Base-by-base conservation (phyloP, 2,329 filamentous ascomycete species). In the Trematosphaeria pertusa region DNA sequence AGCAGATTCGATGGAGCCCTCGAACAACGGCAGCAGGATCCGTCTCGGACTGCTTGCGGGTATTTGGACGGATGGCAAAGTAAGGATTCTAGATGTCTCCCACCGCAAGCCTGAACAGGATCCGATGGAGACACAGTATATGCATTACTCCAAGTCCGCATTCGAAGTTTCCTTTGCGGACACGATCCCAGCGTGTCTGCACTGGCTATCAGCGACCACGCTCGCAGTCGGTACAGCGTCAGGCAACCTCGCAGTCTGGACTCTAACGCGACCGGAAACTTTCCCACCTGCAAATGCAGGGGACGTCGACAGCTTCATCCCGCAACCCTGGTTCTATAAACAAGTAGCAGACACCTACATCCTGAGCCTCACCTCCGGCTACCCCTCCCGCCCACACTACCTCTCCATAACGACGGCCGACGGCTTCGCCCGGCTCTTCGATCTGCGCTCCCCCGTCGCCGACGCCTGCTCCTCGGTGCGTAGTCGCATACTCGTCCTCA, bases 1-100 rank as follows among this genome's bases (percentile, higher is more conserved):
- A 3, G 35, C 48, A 28, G 52, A 61, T 1, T 41, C 18, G 8
- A 20, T 31, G 1, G 36, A 61, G 17, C n/a, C n/a, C n/a, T 52
- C 67, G 1, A 56, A 68, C 10, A 63, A 73, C 18, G 48, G 65
- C 34, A 58, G 64, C 18, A 56, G 48, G 11, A 59, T 53, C 22
- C 56, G 64, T 36, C 64, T 85, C 26, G 82, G 82, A 0, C 66
- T 85, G 5, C 71, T 87, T 18, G 83, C 81, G 4, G 76, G 76
- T 9, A 65, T 86, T 1, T 85, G 80, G 73, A 76, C 74, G n/a
- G 84, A 87, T 61, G 84, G 84, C 4, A 73, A 65, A 36, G 66
- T 83, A 4, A 73, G 81, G 46, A 73, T 86, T 4, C 60, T 86
- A 24, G 77, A 83, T 56, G 60, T 86, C n/a, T 56, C 43, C 2